Evolutionary conservation across 2,329 filamentous ascomycete genomes (phyloP).

Genomic region (Spiromastix sp.): DNA sequence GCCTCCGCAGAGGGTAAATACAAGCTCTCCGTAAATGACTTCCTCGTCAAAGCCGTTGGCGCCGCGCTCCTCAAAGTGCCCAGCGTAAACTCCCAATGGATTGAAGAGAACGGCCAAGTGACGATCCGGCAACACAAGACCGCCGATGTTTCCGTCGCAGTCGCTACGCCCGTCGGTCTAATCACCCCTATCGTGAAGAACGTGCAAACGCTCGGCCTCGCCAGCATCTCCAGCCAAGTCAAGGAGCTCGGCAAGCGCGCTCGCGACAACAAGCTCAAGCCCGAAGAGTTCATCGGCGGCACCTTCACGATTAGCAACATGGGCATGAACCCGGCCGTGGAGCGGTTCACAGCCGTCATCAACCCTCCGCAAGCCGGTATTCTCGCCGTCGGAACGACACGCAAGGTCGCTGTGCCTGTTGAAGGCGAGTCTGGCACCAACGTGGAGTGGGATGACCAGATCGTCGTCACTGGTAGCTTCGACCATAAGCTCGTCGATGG

Average conservation of each 20-base stretch:
- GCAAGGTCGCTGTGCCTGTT: slow-evolving; percentile 84
- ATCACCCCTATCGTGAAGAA: slow-evolving; percentile 96
- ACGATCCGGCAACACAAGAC: slow-evolving; percentile 87
- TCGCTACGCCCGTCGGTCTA: slow-evolving; percentile 82
- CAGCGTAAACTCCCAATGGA: slow-evolving; percentile 90
- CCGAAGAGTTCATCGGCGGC: slow-evolving; percentile 97
- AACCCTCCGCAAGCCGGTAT: slow-evolving; percentile 97
- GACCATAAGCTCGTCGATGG: slow-evolving; percentile 99
- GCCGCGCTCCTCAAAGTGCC: slow-evolving; percentile 88
- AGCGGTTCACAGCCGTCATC: slow-evolving; percentile 96
- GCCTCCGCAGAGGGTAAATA: slow-evolving; percentile 80
- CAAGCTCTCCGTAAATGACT: slow-evolving; percentile 99
- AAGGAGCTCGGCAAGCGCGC: slow-evolving; percentile 97
- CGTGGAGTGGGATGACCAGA: slow-evolving; percentile 94
- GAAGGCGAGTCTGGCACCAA: slow-evolving; percentile 74
- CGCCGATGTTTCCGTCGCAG: slow-evolving; percentile 91
- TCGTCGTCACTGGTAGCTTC: slow-evolving; percentile 87
- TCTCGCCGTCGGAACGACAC: slow-evolving; percentile 84
- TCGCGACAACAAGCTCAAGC: slow-evolving; percentile 95
- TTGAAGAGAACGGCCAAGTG: slow-evolving; percentile 60
- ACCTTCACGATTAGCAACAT: slow-evolving; percentile 99
- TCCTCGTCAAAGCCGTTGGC: slow-evolving; percentile 92
- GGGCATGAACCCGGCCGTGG: slow-evolving; percentile 97
- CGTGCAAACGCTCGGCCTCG: slow-evolving; percentile 76
- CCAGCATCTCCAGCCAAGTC: slow-evolving; percentile 77